These are phyloP conservation scores for Ensete ventricosum DNA, from an alignment of 176 grass and related monocot species.

Conservation along the genomic window DNA sequence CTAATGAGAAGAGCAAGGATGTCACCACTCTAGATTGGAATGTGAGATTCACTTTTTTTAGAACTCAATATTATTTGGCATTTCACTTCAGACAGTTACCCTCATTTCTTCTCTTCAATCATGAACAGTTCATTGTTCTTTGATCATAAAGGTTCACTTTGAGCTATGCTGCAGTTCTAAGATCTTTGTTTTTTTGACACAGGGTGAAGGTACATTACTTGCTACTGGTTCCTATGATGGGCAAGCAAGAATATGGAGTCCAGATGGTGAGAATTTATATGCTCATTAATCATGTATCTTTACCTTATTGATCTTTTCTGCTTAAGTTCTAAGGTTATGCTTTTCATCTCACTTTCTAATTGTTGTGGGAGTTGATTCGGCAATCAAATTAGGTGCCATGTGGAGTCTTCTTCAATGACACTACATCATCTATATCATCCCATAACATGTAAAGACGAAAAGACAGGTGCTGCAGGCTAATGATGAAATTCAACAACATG, in stretches of 20 bases:
- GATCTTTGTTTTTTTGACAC: constrained; percentile 7
- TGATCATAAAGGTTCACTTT: not conserved
- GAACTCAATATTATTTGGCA: not conserved
- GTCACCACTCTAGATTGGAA: constrained; percentile 99
- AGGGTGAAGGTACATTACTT: constrained; percentile 80
- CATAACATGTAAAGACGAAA: too few species aligned
- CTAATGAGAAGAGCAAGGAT: constrained; percentile 96
- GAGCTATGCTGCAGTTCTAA: not conserved
- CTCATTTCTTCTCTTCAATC: not conserved
- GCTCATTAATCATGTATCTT: not conserved
- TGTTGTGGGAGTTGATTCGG: not conserved
- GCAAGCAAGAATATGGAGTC: constrained; percentile 92
- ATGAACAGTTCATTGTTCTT: not conserved
- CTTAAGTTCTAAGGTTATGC: not conserved
- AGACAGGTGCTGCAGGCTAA: too few species aligned
- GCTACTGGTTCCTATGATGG: constrained; percentile 98
- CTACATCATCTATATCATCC: too few species aligned
- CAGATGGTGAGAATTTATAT: constrained; percentile 50
- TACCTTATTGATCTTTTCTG: not conserved
- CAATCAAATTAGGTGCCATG: too few species aligned
- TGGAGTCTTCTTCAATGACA: too few species aligned
- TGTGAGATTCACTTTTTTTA: constrained; percentile 31
- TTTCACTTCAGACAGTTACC: not conserved
- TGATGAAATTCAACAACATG: too few species aligned
- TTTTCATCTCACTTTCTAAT: not conserved